phyloP scores from a whole-genome alignment of 176 grass and related monocot genomes.

The Oryza longistaminata region DNA sequence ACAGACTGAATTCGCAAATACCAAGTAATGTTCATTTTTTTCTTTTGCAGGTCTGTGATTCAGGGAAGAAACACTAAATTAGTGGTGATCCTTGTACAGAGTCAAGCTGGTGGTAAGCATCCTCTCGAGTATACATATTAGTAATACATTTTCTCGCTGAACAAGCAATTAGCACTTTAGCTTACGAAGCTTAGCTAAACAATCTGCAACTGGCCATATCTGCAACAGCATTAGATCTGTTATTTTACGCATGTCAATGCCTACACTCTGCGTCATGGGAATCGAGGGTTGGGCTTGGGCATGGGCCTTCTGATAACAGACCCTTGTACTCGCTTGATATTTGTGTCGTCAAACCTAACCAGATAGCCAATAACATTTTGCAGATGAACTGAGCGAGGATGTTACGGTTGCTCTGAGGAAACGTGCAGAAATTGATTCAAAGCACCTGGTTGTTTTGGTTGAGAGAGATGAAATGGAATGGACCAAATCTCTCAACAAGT shows the following conservation, averaged over 20 bases:
- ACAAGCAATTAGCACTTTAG: background rate
- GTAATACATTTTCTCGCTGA: slow-evolving; percentile 10
- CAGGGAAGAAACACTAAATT: slow-evolving; percentile 76
- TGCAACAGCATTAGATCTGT: background rate
- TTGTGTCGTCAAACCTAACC: slow-evolving; percentile 19
- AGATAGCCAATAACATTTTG: slow-evolving; percentile 26
- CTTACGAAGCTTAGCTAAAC: background rate
- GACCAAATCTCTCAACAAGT: slow-evolving; percentile 85
- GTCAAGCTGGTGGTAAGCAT: slow-evolving; percentile 61
- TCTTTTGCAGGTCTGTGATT: slow-evolving; percentile 64
- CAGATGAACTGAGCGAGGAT: slow-evolving; percentile 88
- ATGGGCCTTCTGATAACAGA: background rate
- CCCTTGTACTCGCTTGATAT: background rate
- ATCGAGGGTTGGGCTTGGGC: background rate
- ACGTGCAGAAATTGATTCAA: slow-evolving; percentile 88
- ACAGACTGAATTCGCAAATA: background rate
- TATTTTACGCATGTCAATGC: background rate
- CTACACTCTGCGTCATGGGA: background rate
- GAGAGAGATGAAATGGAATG: slow-evolving; percentile 76
- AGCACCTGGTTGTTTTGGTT: slow-evolving; percentile 65
- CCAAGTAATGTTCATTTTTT: slow-evolving; percentile 28
- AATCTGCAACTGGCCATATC: background rate
- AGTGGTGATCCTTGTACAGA: slow-evolving; percentile 84
- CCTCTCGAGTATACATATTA: background rate
- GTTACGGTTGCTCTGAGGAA: slow-evolving; percentile 83